Base-by-base conservation (phyloP, 2,329 filamentous ascomycete species). In the Ophiostoma himal-ulmi region DNA sequence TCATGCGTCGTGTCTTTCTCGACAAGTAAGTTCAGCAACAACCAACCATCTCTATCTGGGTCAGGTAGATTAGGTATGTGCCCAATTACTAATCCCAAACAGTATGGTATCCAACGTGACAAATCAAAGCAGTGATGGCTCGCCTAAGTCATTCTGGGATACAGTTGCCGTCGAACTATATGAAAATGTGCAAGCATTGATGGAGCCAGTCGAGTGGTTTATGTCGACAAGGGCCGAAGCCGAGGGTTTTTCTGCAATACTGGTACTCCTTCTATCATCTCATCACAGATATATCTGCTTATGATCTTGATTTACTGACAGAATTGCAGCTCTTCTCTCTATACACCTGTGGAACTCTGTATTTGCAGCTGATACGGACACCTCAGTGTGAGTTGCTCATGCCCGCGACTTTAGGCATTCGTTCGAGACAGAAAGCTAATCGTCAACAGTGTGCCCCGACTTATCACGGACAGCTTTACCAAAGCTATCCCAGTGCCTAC, bases 1-100 rank as follows among this genome's bases (percentile, higher is more conserved):
- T 79, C 34, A 68, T 77, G 5, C 73, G 78, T 11, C 62, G 69
- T 4, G 64, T 57, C 4, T 67, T 67, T 22, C 48, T 70, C 34
- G 64, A 67, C n/a, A 52, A 62, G 62, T 57, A 17, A 48, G 65
- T 67, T 3, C 20, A 65, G 10, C 22, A 60, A 30, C 3, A 30
- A 3, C 17, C 2, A 22, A 5, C 14, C 14, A 17, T 7, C 11
- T 20, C 39, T 39, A 34, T 37, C 37, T 30, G 52, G 8, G 44
- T 10, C 5, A n/a, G 20, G 2, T 34, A 34, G 5, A 1, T 22
- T 7, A 57, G n/a, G n/a, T 22, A 2, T 64, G 6, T 37, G 20
- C 2, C 57, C 5, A 64, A 14, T 5, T 7, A 36, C 60, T 64
- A 64, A 64, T 11, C 1, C 14, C 13, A 39, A 14, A 36, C 36